Evolutionary conservation across 805 yeast species (phyloP).

Genomic region (Candida lessepsii): DNA sequence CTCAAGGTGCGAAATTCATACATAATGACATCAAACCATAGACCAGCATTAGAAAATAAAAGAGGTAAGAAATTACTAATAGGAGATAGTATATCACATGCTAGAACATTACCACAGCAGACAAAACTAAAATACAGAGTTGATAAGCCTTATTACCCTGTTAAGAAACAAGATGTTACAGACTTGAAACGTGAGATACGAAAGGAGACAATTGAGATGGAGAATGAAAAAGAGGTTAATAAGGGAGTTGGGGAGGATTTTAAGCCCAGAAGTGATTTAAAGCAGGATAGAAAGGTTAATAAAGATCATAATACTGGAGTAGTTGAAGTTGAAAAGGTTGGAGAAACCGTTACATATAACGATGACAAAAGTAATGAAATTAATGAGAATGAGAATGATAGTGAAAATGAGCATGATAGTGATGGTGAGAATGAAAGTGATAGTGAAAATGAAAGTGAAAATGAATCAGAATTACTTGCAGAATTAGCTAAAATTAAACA

Average conservation of each 20-base stretch:
- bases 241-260: not conserved
- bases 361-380: conserved; percentile 1
- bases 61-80: conserved; percentile 32
- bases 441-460: conserved; percentile 15
- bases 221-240: conserved; percentile 1
- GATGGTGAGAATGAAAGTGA: not conserved
- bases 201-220: not conserved
- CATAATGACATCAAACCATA: conserved; percentile 42
- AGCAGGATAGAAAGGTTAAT: too few relatives aligned
- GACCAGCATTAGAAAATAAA: conserved; percentile 43
- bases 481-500: conserved; percentile 21
- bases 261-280: too few relatives aligned
- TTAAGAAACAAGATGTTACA: conserved; percentile 13
- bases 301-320: too few relatives aligned
- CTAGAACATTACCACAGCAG: conserved; percentile 33
- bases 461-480: conserved; percentile 19
- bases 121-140: conserved; percentile 30
- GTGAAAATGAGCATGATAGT: not conserved
- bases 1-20: not conserved
- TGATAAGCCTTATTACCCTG: conserved; percentile 18
- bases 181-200: conserved; percentile 23
- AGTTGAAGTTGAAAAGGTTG: too few relatives aligned
- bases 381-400: not conserved
- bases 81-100: conserved; percentile 35
- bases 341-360: too few relatives aligned